Evolutionary conservation across 805 yeast species (phyloP).

Genomic region (Myxozyma monticola): DNA sequence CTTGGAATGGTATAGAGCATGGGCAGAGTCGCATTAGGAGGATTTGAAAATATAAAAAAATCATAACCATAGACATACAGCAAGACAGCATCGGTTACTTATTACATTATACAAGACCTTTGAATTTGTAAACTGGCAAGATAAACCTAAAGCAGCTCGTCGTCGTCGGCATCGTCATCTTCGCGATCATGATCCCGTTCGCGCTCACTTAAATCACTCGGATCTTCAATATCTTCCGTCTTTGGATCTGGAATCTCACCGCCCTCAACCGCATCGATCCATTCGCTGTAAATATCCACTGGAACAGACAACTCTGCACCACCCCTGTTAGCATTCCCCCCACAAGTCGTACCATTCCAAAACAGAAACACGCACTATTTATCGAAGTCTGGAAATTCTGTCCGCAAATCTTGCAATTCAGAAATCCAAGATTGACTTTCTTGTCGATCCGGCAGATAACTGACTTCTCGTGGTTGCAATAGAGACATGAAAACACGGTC

Average conservation of each 20-base stretch:
- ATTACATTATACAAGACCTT: too few species aligned
- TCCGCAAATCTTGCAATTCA: constrained; percentile 91
- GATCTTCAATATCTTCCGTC: constrained; percentile 34
- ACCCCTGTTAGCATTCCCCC: neutral
- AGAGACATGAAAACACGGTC: constrained; percentile 55
- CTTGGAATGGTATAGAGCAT: constrained; percentile 28
- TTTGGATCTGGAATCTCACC: constrained; percentile 56
- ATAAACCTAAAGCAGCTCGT: too few species aligned
- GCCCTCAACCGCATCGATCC: constrained; percentile 96
- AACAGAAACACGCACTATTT: neutral
- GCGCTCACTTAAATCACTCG: constrained; percentile 11
- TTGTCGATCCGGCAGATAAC: constrained; percentile 87
- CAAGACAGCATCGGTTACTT: too few species aligned
- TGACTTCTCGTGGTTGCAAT: constrained; percentile 93
- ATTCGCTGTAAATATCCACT: constrained; percentile 91
- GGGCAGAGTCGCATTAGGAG: constrained; percentile 29
- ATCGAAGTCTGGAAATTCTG: constrained; percentile 77
- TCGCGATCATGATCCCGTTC: constrained; percentile 3
- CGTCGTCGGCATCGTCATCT: constrained; percentile 12
- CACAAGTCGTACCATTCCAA: neutral
- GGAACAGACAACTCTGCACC: constrained; percentile 66
- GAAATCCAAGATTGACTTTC: constrained; percentile 76
- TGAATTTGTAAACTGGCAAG: too few species aligned
- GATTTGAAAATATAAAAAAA: too few species aligned
- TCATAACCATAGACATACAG: too few species aligned